These are phyloP conservation scores for Umbelopsis isabellina DNA, from an alignment of 192 early-diverging fungal species.

Conservation along the genomic window DNA sequence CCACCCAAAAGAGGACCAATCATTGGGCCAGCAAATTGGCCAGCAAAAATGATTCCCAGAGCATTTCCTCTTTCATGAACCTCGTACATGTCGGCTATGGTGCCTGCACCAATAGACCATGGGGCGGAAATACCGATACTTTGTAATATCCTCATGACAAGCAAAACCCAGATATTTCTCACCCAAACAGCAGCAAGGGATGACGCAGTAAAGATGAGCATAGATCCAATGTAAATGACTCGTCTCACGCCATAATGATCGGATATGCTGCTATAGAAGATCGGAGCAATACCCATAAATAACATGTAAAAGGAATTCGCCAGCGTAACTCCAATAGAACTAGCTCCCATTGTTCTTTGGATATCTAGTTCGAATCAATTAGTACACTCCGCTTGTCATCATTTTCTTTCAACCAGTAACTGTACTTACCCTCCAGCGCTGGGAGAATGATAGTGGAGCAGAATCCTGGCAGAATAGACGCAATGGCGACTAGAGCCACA, in stretches of 20 bases:
- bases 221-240: constrained; percentile 45
- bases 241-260: constrained; percentile 48
- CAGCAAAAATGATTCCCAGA: constrained; percentile 33
- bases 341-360: constrained; percentile 20
- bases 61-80: constrained; percentile 39
- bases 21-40: constrained; percentile 21
- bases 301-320: constrained; percentile 49
- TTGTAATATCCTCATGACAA: constrained; percentile 44
- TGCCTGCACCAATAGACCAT: constrained; percentile 46
- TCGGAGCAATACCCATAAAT: constrained; percentile 55
- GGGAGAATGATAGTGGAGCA: constrained; percentile 40
- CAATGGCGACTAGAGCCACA: constrained; percentile 2
- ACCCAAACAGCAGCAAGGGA: constrained; percentile 47
- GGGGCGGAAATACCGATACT: constrained; percentile 45
- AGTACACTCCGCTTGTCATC: background rate
- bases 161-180: constrained; percentile 35
- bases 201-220: constrained; percentile 43
- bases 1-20: constrained; percentile 28
- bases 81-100: constrained; percentile 32
- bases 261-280: constrained; percentile 49
- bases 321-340: constrained; percentile 38
- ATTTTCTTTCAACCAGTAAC: background rate
- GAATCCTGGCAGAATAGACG: constrained; percentile 33
- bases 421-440: constrained; percentile 1
- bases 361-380: background rate